Conservation (phyloP, 148 eudicot species). For the Rheum nobile region DNA sequence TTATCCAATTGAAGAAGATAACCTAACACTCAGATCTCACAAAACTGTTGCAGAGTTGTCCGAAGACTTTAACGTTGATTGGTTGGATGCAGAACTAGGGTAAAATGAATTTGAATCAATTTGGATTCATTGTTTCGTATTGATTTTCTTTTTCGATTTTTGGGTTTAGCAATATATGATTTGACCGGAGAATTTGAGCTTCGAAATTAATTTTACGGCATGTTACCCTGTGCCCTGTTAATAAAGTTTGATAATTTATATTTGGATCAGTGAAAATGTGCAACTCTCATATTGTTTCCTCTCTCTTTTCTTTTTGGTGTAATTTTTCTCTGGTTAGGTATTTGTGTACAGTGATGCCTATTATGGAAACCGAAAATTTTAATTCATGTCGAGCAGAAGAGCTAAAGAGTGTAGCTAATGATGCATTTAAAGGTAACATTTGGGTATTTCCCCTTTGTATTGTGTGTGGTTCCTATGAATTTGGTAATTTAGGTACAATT, state of each 20-base stretch:
- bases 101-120: not conserved
- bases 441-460: not conserved
- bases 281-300: not conserved
- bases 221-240: not conserved
- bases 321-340: not conserved
- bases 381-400: constrained; percentile 57
- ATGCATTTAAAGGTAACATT: constrained; percentile 81
- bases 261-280: not conserved
- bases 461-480: too few species aligned
- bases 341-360: constrained; percentile 21
- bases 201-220: not conserved
- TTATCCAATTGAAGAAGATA: too few species aligned
- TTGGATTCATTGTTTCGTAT: not conserved
- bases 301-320: not conserved
- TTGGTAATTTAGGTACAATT: too few species aligned
- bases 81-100: not conserved
- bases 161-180: not conserved
- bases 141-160: not conserved
- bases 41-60: not conserved
- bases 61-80: not conserved
- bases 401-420: constrained; percentile 69
- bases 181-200: not conserved
- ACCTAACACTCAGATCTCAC: not conserved
- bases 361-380: constrained; percentile 55
- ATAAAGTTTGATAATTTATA: not conserved